Conservation (phyloP, 1,139 yeast species). For the Tardiomyces digboiensis region DNA sequence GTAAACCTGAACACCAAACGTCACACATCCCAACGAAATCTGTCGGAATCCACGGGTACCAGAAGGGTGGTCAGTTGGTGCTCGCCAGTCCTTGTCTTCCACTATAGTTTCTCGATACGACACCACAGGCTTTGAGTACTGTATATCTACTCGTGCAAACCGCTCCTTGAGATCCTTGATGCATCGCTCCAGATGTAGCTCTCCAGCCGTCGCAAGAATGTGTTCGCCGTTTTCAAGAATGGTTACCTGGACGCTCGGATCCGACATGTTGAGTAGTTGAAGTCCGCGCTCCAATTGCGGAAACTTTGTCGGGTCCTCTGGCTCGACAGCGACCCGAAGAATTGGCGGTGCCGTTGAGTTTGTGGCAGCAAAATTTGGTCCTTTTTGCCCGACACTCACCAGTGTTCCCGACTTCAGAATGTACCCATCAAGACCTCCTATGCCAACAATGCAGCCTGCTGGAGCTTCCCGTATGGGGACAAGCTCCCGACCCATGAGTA, state of each 20-base stretch:
- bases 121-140: constrained; percentile 85
- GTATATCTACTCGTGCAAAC: constrained; percentile 86
- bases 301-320: constrained; percentile 76
- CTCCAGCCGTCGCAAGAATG: constrained; percentile 99
- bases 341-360: constrained; percentile 70
- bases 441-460: constrained; percentile 93
- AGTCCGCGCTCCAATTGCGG: constrained; percentile 71
- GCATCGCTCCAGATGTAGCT: constrained; percentile 98
- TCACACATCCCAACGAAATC: constrained; percentile 36
- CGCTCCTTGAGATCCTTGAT: constrained; percentile 85
- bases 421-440: constrained; percentile 80
- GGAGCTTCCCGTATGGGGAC: constrained; percentile 73
- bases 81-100: constrained; percentile 35
- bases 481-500: constrained; percentile 90
- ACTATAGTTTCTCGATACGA: constrained; percentile 88
- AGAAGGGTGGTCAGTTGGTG: constrained; percentile 25
- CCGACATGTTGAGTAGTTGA: constrained; percentile 72
- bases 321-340: constrained; percentile 90
- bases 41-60: constrained; percentile 27
- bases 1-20: constrained; percentile 36
- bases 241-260: constrained; percentile 91
- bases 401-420: constrained; percentile 84
- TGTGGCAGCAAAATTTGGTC: constrained; percentile 67
- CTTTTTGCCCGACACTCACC: constrained; percentile 35
- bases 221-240: constrained; percentile 98